Base-by-base conservation (phyloP, 768 basidiomycete genomes). In the Trametes maxima region DNA sequence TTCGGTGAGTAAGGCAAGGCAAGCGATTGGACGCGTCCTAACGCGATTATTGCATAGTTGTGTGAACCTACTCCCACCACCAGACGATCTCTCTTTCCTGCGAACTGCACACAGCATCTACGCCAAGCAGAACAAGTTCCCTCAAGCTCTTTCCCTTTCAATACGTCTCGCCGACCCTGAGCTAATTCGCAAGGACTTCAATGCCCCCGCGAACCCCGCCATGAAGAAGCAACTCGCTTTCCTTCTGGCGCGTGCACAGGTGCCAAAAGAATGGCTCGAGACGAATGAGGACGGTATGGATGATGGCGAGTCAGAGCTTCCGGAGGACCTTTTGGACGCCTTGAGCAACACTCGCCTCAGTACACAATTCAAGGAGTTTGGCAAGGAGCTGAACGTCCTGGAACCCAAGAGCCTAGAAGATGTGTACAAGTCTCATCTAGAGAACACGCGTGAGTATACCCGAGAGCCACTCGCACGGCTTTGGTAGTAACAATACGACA, bases 181-280 rank as follows among this genome's bases (percentile, higher is more conserved):
- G 14, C 81, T 96, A 54, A 85, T 99, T 61, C 82, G 87, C 58
- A 83, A 89, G 70, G 96, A 97, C 74, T 98, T 96, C 72, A 85
- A 90, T 54, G 86, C 90, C 1, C 93, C 96, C 0, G 89, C 85
- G 8, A 98, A 98, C 72, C 89, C 89, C 86, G 91, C 87, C 47
- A 98, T 98, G 97, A 91, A 89, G 73, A 90, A 92, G 36, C 97
- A 99, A 75, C 85, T 99, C 22, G 94, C 97, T 2, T 92, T 93
- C 76, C 81, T 97, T 68, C 86, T 99, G 50, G 94, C 95, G 11
- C 91, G 97, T 45, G 88, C 96, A 2, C 92, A 95, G 69, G 82
- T 95, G 57, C 94, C 94, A 12, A 74, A 94, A 35, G 90, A 95
- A 70, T 97, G 95, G 94, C 75, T 96, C 40, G 88, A 89, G 54